Conservation (phyloP, 176 grass and related monocot species). For the Carex pumila region DNA sequence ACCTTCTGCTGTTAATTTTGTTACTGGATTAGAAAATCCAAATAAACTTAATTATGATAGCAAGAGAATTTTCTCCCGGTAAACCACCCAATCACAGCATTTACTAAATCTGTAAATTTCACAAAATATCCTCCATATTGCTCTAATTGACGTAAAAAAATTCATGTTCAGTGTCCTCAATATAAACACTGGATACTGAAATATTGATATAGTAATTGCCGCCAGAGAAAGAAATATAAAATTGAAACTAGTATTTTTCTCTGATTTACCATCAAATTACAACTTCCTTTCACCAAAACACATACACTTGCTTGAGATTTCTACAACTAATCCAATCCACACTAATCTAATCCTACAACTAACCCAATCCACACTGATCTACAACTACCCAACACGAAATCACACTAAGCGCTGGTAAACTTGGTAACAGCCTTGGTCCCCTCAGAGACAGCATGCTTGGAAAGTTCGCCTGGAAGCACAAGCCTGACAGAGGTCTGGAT, state of each 20-base stretch:
- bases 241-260: neutral
- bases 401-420: conserved; percentile 4
- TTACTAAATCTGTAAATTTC: no score
- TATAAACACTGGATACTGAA: no score
- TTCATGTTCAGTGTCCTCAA: no score
- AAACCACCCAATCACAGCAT: no score
- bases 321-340: neutral
- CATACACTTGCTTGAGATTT: neutral
- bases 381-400: neutral
- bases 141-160: no score
- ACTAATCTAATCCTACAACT: neutral
- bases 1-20: no score
- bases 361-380: neutral
- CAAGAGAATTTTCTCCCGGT: no score
- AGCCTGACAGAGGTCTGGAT: conserved; percentile 16
- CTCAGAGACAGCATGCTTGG: conserved; percentile 21
- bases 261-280: neutral
- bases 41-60: no score
- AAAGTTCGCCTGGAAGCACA: conserved; percentile 6
- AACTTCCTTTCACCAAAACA: neutral
- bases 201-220: no score
- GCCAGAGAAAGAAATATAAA: no score
- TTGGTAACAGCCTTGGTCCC: conserved; percentile 15
- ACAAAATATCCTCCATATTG: no score
- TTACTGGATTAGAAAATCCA: no score